Evolutionary conservation across 2,329 filamentous ascomycete species (phyloP), one percentile per base, ranked within the genome.

Genomic region (Fusarium paranaense): DNA sequence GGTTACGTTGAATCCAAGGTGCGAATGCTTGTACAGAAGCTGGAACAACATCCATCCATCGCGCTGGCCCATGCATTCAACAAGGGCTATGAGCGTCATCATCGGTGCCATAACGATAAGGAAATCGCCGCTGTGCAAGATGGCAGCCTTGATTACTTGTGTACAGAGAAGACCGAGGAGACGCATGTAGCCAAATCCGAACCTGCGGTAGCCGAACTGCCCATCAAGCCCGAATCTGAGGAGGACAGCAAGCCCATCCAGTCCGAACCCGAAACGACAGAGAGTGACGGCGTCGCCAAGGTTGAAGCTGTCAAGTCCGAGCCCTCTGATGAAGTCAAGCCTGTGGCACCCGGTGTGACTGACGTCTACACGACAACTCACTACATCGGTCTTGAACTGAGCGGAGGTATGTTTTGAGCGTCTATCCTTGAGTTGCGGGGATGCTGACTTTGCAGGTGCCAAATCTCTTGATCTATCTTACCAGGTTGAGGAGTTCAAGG

Each of bases 1-100:
- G 97, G 97, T 42, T 91, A 96, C 62, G 94, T 99, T 5, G 95
- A 98, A 82, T 98, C 97, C 18, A 98, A 97, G 83, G 91, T 98
- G 47, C 91, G 97, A 76, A 88, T 96, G 76, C 88, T 99, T 18
- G 94, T 98, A 18, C 90, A 92, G 73, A 93, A 92, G 54, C 88
- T 98, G 45, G 97, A 98, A 80, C 89, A 92, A 65, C 94, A 97
- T 76, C 86, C 90, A 50, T 93, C 92, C 18, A 95, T 98, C 74
- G 91, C 92, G 38, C 86, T 98, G 27, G 95, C 97, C 1, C 95
- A 97, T 76, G 94, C 95, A 0, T 99, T 95, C 86, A 96, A 95
- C 78, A 98, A 98, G 82, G 94, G 94, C 4, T 97, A 97, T 80
- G 94, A 97, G 76, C 91, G 97, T 70, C 87, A 91, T 5, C 95